A percentile compares a stretch with the other conserved stretches of the same genome.
Evolutionary conservation across 495 filamentous ascomycete species (phyloP).

Genomic region (Lophiotrema nucula): DNA sequence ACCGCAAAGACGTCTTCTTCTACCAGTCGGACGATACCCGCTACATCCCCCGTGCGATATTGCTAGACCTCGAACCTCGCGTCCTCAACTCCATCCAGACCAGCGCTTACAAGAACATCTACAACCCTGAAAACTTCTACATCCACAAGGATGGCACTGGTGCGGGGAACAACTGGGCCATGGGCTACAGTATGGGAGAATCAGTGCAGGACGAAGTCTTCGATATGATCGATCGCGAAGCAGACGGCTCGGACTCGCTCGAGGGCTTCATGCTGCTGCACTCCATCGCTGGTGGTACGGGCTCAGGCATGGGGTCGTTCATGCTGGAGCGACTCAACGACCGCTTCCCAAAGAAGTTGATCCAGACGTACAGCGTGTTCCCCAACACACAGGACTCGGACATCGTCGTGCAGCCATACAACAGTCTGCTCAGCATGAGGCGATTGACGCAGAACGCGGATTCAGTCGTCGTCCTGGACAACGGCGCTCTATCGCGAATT

Average conservation of each 20-base stretch:
- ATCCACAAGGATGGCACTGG: slow-evolving; percentile 87
- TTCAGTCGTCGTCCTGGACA: slow-evolving; percentile 96
- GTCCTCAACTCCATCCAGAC: slow-evolving; percentile 90
- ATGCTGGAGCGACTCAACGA: slow-evolving; percentile 96
- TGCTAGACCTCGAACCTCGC: slow-evolving; percentile 91
- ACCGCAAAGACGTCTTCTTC: slow-evolving; percentile 99
- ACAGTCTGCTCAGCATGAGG: slow-evolving; percentile 88
- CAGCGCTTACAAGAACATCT: slow-evolving; percentile 93
- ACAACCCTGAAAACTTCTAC: slow-evolving; percentile 99
- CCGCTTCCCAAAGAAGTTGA: slow-evolving; percentile 96
- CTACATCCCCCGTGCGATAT: slow-evolving; percentile 94
- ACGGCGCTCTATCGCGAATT: slow-evolving; percentile 88
- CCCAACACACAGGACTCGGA: slow-evolving; percentile 84
- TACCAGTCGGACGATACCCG: slow-evolving; percentile 98
- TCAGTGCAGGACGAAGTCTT: slow-evolving; percentile 92
- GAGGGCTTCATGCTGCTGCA: slow-evolving; percentile 99
- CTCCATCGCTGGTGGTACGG: slow-evolving; percentile 95
- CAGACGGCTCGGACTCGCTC: slow-evolving; percentile 93
- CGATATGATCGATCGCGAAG: slow-evolving; percentile 99
- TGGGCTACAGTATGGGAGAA: slow-evolving; percentile 91
- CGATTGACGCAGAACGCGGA: slow-evolving; percentile 93
- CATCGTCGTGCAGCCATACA: slow-evolving; percentile 97
- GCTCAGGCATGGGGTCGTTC: slow-evolving; percentile 90
- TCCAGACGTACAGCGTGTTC: slow-evolving; percentile 98
- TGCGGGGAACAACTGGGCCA: slow-evolving; percentile 97